Percentiles rank a stretch among this genome's conserved stretches.
phyloP scores from a whole-genome alignment of 768 basidiomycete genomes.

The Agrocybe pediades region DNA sequence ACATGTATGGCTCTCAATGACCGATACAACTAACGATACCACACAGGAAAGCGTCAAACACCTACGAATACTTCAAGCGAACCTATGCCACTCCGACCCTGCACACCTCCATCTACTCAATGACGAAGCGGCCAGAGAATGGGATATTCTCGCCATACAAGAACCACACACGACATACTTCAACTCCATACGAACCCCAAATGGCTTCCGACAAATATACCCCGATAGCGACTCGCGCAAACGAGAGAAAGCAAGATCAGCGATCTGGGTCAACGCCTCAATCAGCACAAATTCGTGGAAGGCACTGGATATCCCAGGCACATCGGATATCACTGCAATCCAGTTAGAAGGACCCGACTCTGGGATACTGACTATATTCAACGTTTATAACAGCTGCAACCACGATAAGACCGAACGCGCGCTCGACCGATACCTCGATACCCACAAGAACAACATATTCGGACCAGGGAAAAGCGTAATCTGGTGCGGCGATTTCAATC shows the following conservation, averaged over 20 bases:
- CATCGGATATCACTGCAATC: constrained; percentile 25
- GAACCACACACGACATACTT: constrained; percentile 35
- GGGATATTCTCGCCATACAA: constrained; percentile 37
- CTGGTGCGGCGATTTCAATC: constrained; percentile 40
- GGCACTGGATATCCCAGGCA: constrained; percentile 16
- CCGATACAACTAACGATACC: background rate
- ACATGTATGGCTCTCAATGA: background rate
- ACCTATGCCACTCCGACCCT: background rate
- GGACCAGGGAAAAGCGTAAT: background rate
- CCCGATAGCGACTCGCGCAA: constrained; percentile 6
- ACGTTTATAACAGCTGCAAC: constrained; percentile 37
- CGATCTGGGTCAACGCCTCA: constrained; percentile 19
- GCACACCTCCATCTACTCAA: constrained; percentile 11
- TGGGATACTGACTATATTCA: constrained; percentile 29
- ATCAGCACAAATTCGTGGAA: constrained; percentile 23
- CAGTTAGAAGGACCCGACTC: constrained; percentile 10
- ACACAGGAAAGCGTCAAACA: background rate
- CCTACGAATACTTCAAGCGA: background rate
- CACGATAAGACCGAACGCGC: constrained; percentile 18
- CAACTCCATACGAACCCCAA: constrained; percentile 15
- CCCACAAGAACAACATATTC: background rate
- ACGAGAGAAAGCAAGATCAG: constrained; percentile 6
- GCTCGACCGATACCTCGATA: constrained; percentile 4
- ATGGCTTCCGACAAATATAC: constrained; percentile 9
- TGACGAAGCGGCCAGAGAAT: constrained; percentile 10